Base-by-base conservation (phyloP, 352 stramenopile species). In the Phytopythium oedochilum region DNA sequence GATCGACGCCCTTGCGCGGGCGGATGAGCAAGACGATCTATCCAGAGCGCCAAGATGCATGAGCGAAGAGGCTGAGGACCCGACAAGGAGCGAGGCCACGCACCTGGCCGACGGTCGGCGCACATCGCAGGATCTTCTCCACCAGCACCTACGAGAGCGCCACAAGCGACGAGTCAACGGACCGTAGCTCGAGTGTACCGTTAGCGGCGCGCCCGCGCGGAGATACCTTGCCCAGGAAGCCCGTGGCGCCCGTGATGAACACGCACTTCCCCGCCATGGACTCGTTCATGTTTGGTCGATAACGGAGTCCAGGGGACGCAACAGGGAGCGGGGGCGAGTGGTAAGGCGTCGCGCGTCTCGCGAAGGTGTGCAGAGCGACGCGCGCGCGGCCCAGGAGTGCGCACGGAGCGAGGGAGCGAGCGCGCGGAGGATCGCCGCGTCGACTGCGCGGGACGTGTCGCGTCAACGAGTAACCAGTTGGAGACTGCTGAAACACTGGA, bases 161-260 rank as follows among this genome's bases (percentile, higher is more conserved):
- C 10, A 8, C 26, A 8, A 8, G 18, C 17, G 23, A 10, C 29
- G n/a, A n/a, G n/a, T n/a, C n/a, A n/a, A n/a, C n/a, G n/a, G n/a
- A n/a, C n/a, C n/a, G n/a, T n/a, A n/a, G n/a, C n/a, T n/a, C n/a
- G n/a, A n/a, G n/a, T 10, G 29, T 10, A 10, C 5, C 29, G 29
- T 34, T 10, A 34, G 29, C 29, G 29, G 29, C 29, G 29, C 29
- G 29, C 29, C 10, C 29, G 29, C 29, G 29, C 29, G 29, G 5
- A 34, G 29, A 10, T 58, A 88, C 85, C 64, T 96, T 96, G 57
- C 77, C 86, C 35, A 94, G 68, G 63, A 96, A 96, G 60, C 86
- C 85, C 44, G 85, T 96, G 56, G 69, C 86, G 46, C 86, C 86
- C n/a, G 86, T 94, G 59, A 96, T 57, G 57, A 96, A 91, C 53